Base-by-base conservation (phyloP, 768 basidiomycete genomes). In the Trametes cingulata region DNA sequence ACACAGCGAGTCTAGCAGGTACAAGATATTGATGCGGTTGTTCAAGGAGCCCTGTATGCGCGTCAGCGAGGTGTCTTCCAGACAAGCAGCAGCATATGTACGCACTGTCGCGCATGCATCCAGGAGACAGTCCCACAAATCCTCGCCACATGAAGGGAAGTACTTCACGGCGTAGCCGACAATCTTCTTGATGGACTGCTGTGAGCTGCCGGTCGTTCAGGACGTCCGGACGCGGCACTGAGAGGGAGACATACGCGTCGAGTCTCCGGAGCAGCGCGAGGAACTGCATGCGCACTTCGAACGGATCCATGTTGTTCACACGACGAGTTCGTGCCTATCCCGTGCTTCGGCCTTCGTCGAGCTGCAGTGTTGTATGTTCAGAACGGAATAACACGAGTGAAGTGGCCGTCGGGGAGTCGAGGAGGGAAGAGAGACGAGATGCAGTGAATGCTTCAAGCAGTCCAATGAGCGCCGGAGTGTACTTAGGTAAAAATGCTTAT, bases 51-150 rank as follows among this genome's bases (percentile, higher is more conserved):
- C 93, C 74, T 75, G 52, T 19, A 46, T 19, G 7, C 45, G 15
- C 22, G 8, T 29, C 22, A 10, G 43, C 53, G 45, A 56, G 51
- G 8, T 29, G 15, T 5, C 8, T 39, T n/a, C 15, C 22, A 17
- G 12, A 6, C 7, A 42, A 36, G 46, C 14, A 33, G 35, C 3
- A n/a, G 35, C 14, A 19, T 1, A 17, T 22, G 46, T 60, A 41
- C 73, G 12, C 58, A 89, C 94, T 82, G 94, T 95, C 71, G 90
- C 86, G 64, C 88, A 93, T 75, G 95, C 92, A 70, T 96, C 93
- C 24, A 94, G 74, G 39, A 96, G 83, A 66, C 93, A 95, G 66
- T 95, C 93, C 95, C 94, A 96, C 12, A 96, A 73, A 72, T 97
- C 93, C 67, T 96, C 93, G 6, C 91, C 93, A 56, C 93, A 95